Base-by-base conservation (phyloP, 1,284 basidiomycete species). In the Naganishia cerealis region DNA sequence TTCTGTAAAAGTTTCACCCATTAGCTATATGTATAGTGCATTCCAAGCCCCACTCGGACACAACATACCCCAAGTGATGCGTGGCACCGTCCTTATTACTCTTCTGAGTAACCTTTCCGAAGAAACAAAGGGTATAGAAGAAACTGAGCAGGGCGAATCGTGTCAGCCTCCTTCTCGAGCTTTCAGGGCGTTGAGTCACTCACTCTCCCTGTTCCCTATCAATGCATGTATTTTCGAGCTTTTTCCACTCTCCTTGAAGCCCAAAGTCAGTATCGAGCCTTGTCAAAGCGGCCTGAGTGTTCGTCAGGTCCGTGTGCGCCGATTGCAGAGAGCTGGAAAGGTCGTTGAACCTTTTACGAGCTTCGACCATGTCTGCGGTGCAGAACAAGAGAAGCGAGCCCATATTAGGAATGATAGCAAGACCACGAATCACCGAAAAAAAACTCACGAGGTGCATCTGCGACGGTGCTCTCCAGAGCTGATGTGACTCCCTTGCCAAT, bases 91-190 rank as follows among this genome's bases (percentile, higher is more conserved):
- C 91, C 70, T 88, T 87, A 77, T 90, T 90, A 21, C 91, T 89
- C 79, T 91, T 96, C 81, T 99, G 95, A 65, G 84, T 90, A 1
- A 90, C 91, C 72, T 89, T 87, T 15, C 88, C 87, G 72, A 98
- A 97, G 75, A 97, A 86, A 82, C 95, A 99, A n/a, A 97, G 84
- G 78, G 95, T 92, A 79, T 99, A 99, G 1, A 89, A 92, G 80
- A 98, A 99, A 71, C 92, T 94, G 33, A 24, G 8, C 10, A 38
- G 57, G 18, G 18, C 65, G 26, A 36, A 52, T 46, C 58, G 21
- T 0, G 55, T 63, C 18, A 26, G 12, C 8, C 21, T 39, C 16
- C 36, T 13, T 5, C 21, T 8, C 46, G n/a, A 9, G n/a, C n/a
- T 9, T 33, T 48, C 3, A 33, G 16, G 9, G 33, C 2, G 53